A percentile compares a stretch with the other conserved stretches of the same genome.
phyloP scores from a whole-genome alignment of 202 grass and related monocot genomes.

The Eragrostis tef region DNA sequence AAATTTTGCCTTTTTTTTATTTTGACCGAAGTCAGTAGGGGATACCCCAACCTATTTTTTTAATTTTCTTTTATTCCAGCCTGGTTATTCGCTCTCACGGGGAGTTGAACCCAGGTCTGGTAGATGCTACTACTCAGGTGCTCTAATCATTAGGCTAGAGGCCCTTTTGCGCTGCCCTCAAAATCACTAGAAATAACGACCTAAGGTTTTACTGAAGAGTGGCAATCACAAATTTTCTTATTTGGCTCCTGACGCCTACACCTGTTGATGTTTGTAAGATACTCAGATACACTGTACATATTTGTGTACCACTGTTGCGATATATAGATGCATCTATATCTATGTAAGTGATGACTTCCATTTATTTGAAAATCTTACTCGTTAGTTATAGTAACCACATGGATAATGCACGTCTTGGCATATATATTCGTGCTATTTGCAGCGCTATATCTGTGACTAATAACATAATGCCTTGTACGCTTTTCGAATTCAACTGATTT shows the following conservation, averaged over 20 bases:
- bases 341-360: neutral
- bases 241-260: constrained; percentile 3
- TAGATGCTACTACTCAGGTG: too few relatives aligned
- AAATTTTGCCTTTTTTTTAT: too few relatives aligned
- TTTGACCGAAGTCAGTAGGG: too few relatives aligned
- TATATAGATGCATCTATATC: constrained; percentile 18
- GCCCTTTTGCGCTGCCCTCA: too few relatives aligned
- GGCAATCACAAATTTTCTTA: neutral
- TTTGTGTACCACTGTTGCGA: constrained; percentile 17
- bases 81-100: too few relatives aligned
- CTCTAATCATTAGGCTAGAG: too few relatives aligned
- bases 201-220: neutral
- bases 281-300: constrained; percentile 21
- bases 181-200: neutral
- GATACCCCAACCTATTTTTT: too few relatives aligned
- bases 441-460: constrained; percentile 19
- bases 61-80: too few relatives aligned
- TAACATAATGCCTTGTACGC: neutral
- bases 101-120: too few relatives aligned
- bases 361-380: constrained; percentile 20
- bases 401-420: neutral
- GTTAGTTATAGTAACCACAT: constrained; percentile 27
- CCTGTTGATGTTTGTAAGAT: neutral
- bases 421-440: neutral
- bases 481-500: neutral